Evolutionary conservation across 495 filamentous ascomycete species (phyloP).

Genomic region (Penicillium canariense): DNA sequence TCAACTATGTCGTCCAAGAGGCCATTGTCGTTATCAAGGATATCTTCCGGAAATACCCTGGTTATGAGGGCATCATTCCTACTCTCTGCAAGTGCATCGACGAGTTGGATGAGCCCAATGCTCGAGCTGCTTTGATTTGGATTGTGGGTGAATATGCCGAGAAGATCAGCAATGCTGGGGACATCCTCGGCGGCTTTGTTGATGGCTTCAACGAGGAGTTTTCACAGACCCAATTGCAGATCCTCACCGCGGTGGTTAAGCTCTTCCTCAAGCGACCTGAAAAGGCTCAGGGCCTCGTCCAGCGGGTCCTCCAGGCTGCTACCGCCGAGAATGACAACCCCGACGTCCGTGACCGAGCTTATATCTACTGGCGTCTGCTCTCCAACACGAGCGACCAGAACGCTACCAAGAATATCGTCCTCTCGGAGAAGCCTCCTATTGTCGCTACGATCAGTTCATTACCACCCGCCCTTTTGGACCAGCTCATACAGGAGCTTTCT

Average conservation of each 20-base stretch:
- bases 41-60: slow-evolving; percentile 95
- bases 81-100: slow-evolving; percentile 96
- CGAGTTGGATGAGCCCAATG: slow-evolving; percentile 92
- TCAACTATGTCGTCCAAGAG: slow-evolving; percentile 98
- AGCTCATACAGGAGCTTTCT: slow-evolving; percentile 85
- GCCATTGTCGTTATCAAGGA: slow-evolving; percentile 98
- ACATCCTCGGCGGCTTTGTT: slow-evolving; percentile 82
- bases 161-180: slow-evolving; percentile 96
- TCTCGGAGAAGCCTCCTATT: slow-evolving; percentile 93
- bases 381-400: slow-evolving; percentile 78
- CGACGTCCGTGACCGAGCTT: slow-evolving; percentile 93
- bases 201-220: slow-evolving; percentile 93
- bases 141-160: slow-evolving; percentile 98
- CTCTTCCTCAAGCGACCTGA: slow-evolving; percentile 95
- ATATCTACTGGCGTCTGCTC: slow-evolving; percentile 97
- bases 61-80: slow-evolving; percentile 96
- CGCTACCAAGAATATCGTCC: slow-evolving; percentile 83
- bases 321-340: slow-evolving; percentile 96
- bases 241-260: slow-evolving; percentile 94
- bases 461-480: slow-evolving; percentile 77
- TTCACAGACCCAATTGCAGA: slow-evolving; percentile 90
- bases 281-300: slow-evolving; percentile 86
- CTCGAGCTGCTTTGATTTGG: slow-evolving; percentile 91
- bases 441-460: slow-evolving; percentile 88
- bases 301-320: slow-evolving; percentile 87